Base-by-base conservation (phyloP, 441 rosid genomes). In the Adansonia grandidieri region DNA sequence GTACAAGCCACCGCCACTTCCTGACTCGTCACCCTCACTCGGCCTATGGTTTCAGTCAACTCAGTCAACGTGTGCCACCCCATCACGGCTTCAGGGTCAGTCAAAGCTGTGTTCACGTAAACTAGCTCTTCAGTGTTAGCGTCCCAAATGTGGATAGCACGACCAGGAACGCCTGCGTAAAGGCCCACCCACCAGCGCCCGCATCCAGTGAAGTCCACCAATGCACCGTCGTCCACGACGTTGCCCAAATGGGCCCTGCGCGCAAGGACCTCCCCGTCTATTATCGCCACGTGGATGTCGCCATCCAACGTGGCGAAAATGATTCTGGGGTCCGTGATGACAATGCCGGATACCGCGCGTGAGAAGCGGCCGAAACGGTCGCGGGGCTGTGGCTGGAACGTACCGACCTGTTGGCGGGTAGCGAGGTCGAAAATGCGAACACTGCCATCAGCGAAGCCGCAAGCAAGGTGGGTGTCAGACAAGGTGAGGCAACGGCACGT, bases 141-240 rank as follows among this genome's bases (percentile, higher is more conserved):
- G 63, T 94, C 87, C 99, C 99, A 96, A 9, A 96, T 83, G 63
- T 78, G 97, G 71, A 89, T 87, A 2, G 97, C 92, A 22, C 89
- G 92, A 19, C 91, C 95, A 0, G 96, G 96, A 0, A 87, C 89
- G 0, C 98, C 99, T 0, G 97, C 99, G 72, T 89, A 93, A 2
- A 96, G 91, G 3, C 98, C 99, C 24, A 91, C 94, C 99, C 98
- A 96, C 89, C 90, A 92, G 1, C 85, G 90, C 8, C 82, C 84
- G 22, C 91, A 88, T 3, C 99, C 97, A 0, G 94, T 79, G 79
- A 94, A 94, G 75, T 92, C 97, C 19, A 96, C 88, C 9, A 96
- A 71, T 0, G 87, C 93, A 6, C 99, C 99, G 76, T 96, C 93
- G 24, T 79, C 79, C 8, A 91, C 81, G 17, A 93, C 87, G 54